Evolutionary conservation across 2,329 filamentous ascomycete genomes (phyloP).

Genomic region (Fusarium solani-melongenae): DNA sequence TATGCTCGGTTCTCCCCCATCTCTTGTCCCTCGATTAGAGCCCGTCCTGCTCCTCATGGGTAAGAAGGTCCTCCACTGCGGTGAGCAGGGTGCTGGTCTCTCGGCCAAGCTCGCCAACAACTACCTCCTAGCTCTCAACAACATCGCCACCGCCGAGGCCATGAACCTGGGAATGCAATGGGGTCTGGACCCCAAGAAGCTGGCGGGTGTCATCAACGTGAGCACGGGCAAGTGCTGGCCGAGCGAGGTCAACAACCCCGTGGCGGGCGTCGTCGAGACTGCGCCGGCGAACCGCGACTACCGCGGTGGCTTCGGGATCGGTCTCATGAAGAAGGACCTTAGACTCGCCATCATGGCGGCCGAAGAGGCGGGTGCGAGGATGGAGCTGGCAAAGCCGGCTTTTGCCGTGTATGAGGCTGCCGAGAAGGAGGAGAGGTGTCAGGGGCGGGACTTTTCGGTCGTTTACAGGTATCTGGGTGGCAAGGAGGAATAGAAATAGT

Average conservation of each 20-base stretch:
- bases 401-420: conserved; percentile 75
- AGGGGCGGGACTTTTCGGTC: conserved; percentile 83
- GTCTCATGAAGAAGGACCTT: conserved; percentile 85
- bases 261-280: conserved; percentile 82
- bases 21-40: conserved; percentile 72
- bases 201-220: conserved; percentile 90
- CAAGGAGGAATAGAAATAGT: conserved; percentile 51
- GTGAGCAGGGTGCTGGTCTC: conserved; percentile 84
- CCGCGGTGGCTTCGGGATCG: conserved; percentile 79
- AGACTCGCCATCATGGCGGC: conserved; percentile 79
- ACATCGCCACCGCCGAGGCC: conserved; percentile 76
- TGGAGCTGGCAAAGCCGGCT: conserved; percentile 73
- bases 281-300: conserved; percentile 83
- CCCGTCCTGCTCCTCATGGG: conserved; percentile 85
- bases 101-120: conserved; percentile 97
- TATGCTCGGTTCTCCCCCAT: conserved; percentile 82
- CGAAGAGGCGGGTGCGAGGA: conserved; percentile 70
- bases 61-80: conserved; percentile 85
- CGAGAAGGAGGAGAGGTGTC: conserved; percentile 69
- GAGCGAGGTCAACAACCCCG: conserved; percentile 94
- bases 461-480: conserved; percentile 78
- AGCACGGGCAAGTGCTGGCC: conserved; percentile 98
- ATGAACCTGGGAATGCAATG: conserved; percentile 73
- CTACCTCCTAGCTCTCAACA: conserved; percentile 93
- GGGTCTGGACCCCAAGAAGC: conserved; percentile 70